Evolutionary conservation across 2,329 filamentous ascomycete species (phyloP).

Genomic region (Calonectria honghensis): DNA sequence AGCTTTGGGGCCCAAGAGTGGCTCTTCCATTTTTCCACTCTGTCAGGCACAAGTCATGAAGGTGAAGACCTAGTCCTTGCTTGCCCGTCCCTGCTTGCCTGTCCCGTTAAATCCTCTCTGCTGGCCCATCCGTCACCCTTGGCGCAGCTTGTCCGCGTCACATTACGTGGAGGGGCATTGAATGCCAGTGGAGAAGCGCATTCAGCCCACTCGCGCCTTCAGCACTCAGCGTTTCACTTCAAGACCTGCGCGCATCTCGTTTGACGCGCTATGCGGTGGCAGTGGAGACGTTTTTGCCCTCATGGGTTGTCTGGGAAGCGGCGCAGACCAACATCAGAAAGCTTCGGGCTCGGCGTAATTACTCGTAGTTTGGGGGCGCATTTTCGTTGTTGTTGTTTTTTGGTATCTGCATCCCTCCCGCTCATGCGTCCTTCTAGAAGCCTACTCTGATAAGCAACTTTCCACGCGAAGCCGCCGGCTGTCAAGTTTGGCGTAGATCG

Average conservation of each 20-base stretch:
- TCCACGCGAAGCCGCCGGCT: neutral
- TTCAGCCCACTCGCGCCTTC: constrained; percentile 13
- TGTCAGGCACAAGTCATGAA: neutral
- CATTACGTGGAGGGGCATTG: constrained; percentile 20
- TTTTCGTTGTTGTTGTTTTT: neutral
- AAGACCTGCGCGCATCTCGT: constrained; percentile 1
- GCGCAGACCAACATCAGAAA: constrained; percentile 6
- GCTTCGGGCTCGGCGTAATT: constrained; percentile 21
- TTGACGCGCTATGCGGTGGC: constrained; percentile 20
- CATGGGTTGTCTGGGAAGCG: constrained; percentile 11
- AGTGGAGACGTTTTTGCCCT: neutral
- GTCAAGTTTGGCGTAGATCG: constrained; percentile 24
- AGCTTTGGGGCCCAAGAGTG: constrained; percentile 15
- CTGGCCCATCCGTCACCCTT: neutral
- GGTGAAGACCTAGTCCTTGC: neutral
- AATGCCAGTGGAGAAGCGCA: constrained; percentile 2
- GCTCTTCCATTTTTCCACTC: neutral
- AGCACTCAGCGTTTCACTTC: constrained; percentile 22
- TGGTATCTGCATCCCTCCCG: neutral
- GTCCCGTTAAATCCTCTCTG: neutral
- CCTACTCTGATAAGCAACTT: constrained; percentile 7
- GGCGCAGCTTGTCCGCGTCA: constrained; percentile 17
- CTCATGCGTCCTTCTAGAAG: constrained; percentile 5
- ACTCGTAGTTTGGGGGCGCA: neutral
- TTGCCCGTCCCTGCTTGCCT: neutral